These are phyloP conservation scores for Cytospora piceicola DNA, from an alignment of 2,329 filamentous ascomycete species.

Conservation along the genomic window DNA sequence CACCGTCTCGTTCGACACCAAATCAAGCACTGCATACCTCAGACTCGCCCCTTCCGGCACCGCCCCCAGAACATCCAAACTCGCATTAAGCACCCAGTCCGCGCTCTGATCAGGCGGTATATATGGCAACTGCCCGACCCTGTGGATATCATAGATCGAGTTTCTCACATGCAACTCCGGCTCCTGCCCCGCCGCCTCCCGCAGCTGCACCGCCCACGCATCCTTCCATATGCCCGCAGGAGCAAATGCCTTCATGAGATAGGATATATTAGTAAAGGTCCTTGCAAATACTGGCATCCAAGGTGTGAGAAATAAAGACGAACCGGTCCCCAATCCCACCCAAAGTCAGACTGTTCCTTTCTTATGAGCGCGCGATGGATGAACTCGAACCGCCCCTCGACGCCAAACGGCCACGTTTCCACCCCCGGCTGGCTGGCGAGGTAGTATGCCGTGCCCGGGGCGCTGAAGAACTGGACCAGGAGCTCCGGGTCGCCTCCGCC, in stretches of 20 bases:
- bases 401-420: slow-evolving; percentile 53
- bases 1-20: slow-evolving; percentile 43
- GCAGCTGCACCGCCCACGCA: slow-evolving; percentile 59
- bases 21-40: slow-evolving; percentile 51
- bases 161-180: slow-evolving; percentile 45
- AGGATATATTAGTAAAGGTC: too few relatives aligned
- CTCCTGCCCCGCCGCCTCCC: slow-evolving; percentile 30
- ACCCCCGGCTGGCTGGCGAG: slow-evolving; percentile 55
- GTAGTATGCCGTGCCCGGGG: slow-evolving; percentile 54
- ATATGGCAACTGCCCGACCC: slow-evolving; percentile 61
- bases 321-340: slow-evolving; percentile 69
- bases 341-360: slow-evolving; percentile 66
- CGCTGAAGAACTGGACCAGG: slow-evolving; percentile 57
- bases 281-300: too few relatives aligned
- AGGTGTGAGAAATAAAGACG: too few relatives aligned
- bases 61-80: slow-evolving; percentile 58
- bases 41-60: slow-evolving; percentile 49
- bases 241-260: too few relatives aligned
- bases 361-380: slow-evolving; percentile 59
- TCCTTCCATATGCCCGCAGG: slow-evolving; percentile 67
- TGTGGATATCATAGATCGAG: slow-evolving; percentile 60
- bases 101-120: slow-evolving; percentile 59
- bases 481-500: slow-evolving; percentile 42
- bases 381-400: slow-evolving; percentile 56
- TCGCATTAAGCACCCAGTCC: slow-evolving; percentile 65